Base-by-base conservation (phyloP, 2,329 filamentous ascomycete genomes). In the Cladosporium colombiae region DNA sequence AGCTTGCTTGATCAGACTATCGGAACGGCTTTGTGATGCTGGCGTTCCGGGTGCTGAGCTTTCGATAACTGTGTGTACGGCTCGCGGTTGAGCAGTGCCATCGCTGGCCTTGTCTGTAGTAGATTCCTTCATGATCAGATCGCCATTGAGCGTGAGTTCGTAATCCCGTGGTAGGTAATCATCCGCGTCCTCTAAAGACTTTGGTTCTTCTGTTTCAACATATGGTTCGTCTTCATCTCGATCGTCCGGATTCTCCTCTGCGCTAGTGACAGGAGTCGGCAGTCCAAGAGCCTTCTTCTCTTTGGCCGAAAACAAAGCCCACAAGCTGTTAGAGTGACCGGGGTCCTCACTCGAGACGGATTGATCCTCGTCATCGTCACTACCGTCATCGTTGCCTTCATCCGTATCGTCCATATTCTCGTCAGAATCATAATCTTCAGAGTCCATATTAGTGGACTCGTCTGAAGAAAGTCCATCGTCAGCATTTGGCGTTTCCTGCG, bases 361-460 rank as follows among this genome's bases (percentile, higher is more conserved):
- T 29, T 57, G 65, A 6, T 63, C 61, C 13, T 71, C 68, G 5
- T 71, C 71, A 46, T 73, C 74, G 8, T 74, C 70, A 23, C 73
- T 74, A 55, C 69, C 72, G 33, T 70, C 70, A 57, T 70, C 66
- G 14, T 74, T 75, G 52, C 78, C 78, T 33, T 70, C 70, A 58
- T 70, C 68, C 8, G 74, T 76, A 53, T 78, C 78, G 46, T 78
- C 77, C 72, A 76, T 77, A 62, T 78, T 74, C 63, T 78, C 76
- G 52, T 77, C 75, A 59, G 73, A 74, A 63, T 76, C 74, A 62
- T 75, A 72, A 58, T 73, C 71, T 55, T 73, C 71, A 16, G 71
- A 72, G 56, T 75, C 74, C 77, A 78, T 78, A 49, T 78, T 71
- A 10, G 70, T 73, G 2, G 78, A 79, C 58, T 78, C 78, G 63